Base-by-base conservation (phyloP, 192 early-diverging fungal species). In the Rhizophagus sp. region DNA sequence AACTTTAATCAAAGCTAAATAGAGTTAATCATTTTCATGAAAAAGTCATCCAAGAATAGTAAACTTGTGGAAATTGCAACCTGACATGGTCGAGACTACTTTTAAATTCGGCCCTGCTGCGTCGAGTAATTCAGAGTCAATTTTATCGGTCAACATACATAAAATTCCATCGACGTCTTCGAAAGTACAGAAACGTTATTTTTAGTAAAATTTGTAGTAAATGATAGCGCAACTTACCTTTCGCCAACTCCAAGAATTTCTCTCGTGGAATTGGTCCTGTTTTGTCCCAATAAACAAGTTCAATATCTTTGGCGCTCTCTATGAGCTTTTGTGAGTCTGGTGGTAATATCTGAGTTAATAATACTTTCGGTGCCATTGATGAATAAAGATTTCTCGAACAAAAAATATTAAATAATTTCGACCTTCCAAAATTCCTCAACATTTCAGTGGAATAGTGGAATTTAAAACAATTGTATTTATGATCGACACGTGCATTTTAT, bases 11-110 rank as follows among this genome's bases (percentile, higher is more conserved):
- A 7, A 36, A 36, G 17, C 17, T 19, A 63, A 64, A 39, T 63
- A 76, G 41, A 11, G 30, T 24, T 9, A 57, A 41, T 41, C 39
- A 8, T 41, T 41, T 41, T 41, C 39, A 41, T 33, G 24, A 63
- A 1, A n/a, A 10, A 34, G 5, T 19, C 8, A 70, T 8, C 19
- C 22, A 7, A 19, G 34, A 39, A 41, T 7, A 70, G 22, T n/a
- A 19, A 70, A 5, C 39, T 70, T 22, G 5, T 41, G n/a, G 9
- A 77, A 30, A 9, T 39, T 77, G 27, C 30, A 68, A 79, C 78
- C 78, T 49, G 90, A 92, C 81, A 93, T 85, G 0, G 95, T 96
- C 4, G 95, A 95, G 0, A 96, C 84, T 0, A 92, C 89, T 68
- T 90, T 91, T 36, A 95, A 86, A 49, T 84, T 85, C 1, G 88